Evolutionary conservation across 2,329 filamentous ascomycete genomes (phyloP).

Genomic region (Fusarium burgessii): DNA sequence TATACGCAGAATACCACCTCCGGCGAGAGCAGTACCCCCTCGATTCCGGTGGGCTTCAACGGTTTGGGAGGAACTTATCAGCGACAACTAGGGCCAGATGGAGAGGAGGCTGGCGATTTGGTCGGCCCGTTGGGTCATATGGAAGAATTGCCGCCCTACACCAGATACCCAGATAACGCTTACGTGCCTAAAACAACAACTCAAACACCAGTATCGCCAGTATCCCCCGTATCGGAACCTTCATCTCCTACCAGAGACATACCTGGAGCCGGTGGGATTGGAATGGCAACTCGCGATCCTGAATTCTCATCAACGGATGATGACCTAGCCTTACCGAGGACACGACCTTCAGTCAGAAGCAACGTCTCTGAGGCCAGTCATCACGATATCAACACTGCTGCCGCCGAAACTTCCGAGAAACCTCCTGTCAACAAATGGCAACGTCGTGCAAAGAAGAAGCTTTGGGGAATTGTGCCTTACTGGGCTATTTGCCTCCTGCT

Average conservation of each 20-base stretch:
- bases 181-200: constrained; percentile 54
- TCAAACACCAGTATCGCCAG: constrained; percentile 14
- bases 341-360: constrained; percentile 65
- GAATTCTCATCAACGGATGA: constrained; percentile 69
- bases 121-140: constrained; percentile 89
- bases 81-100: constrained; percentile 79
- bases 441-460: constrained; percentile 63
- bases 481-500: constrained; percentile 69
- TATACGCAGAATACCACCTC: constrained; percentile 80
- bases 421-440: constrained; percentile 64
- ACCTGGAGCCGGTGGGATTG: constrained; percentile 71
- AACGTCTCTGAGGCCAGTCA: constrained; percentile 61
- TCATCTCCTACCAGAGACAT: constrained; percentile 48
- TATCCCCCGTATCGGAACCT: constrained; percentile 21
- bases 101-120: constrained; percentile 87
- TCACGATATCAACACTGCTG: constrained; percentile 66
- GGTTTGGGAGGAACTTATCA: constrained; percentile 75
- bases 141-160: constrained; percentile 92
- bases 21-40: constrained; percentile 60
- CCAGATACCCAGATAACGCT: constrained; percentile 83
- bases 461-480: constrained; percentile 70
- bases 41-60: constrained; percentile 80
- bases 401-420: constrained; percentile 61
- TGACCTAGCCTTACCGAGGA: constrained; percentile 63
- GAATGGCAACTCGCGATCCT: constrained; percentile 70